These are phyloP conservation scores for Pyrenophora teres DNA, from an alignment of 2,329 filamentous ascomycete genomes.

Conservation along the genomic window DNA sequence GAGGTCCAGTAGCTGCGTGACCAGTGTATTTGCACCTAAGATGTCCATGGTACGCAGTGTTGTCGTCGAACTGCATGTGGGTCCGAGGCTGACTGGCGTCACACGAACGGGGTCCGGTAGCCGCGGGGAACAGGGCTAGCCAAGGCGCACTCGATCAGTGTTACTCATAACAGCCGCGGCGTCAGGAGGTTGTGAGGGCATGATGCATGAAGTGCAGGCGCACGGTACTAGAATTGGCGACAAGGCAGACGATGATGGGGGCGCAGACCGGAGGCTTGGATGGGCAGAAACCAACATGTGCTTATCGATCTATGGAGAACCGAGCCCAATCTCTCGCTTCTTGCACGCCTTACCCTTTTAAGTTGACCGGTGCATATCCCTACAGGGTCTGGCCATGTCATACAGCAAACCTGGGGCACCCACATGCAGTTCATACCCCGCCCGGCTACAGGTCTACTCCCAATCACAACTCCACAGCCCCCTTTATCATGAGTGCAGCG, in stretches of 20 bases:
- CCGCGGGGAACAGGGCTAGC: neutral
- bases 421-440: conserved; percentile 1
- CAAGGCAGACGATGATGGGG: too few species aligned
- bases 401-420: neutral
- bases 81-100: neutral
- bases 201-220: too few species aligned
- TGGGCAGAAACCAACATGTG: too few species aligned
- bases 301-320: too few species aligned
- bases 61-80: neutral
- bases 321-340: too few species aligned
- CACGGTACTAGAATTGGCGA: too few species aligned
- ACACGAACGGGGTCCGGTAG: neutral
- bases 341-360: too few species aligned
- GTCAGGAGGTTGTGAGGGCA: neutral
- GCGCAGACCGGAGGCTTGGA: too few species aligned
- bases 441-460: neutral
- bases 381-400: neutral
- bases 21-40: neutral
- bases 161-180: neutral
- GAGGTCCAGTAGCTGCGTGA: neutral
- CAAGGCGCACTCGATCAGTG: neutral
- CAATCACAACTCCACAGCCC: conserved; percentile 1
- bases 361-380: too few species aligned
- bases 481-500: neutral
- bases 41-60: neutral